Base-by-base conservation (phyloP, 495 filamentous ascomycete genomes). In the Aspergillus avenaceus region DNA sequence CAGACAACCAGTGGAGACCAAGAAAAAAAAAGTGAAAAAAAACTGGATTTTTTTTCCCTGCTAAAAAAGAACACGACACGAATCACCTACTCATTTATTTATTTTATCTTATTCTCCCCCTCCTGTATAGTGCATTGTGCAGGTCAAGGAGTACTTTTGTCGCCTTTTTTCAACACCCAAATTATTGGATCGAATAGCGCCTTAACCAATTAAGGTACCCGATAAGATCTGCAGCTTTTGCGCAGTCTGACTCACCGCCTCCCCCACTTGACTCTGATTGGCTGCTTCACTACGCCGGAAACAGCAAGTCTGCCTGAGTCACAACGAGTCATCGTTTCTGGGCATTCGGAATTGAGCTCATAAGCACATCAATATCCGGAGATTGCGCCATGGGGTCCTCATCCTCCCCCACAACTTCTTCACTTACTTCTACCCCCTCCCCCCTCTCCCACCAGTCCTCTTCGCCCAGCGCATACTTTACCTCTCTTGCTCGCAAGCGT, bases 401-500 rank as follows among this genome's bases (percentile, higher is more conserved):
- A 36, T 37, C 51, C 38, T 46, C 46, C 57, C 52, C 55, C 57
- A 56, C 60, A 61, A 49, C 66, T 44, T 51, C 59, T 31, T 49
- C 51, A 25, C 19, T 50, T 31, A 38, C 26, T 27, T 41, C 57
- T 53, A 31, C 49, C 34, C 44, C 41, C 29, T 19, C 41, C 26
- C 23, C 50, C 27, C 14, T 47, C 24, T 29, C 49, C 27, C 27
- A 44, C 9, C 19, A 47, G 8, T 11, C 44, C 26, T 25, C 48
- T 23, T 50, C 61, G 13, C 47, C 62, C 54, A 58, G 49, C 49
- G 62, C 70, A 49, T 71, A 66, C 59, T 71, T 72, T 34, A 46
- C 59, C 12, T 64, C 66, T 12, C 56, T 71, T 45, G 34, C 53
- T 37, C 66, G 62, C 2, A 47, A 59, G 47, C 78, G 78, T 26